phyloP scores from a whole-genome alignment of 768 basidiomycete genomes.

The Lepiota brunneoincarnata region DNA sequence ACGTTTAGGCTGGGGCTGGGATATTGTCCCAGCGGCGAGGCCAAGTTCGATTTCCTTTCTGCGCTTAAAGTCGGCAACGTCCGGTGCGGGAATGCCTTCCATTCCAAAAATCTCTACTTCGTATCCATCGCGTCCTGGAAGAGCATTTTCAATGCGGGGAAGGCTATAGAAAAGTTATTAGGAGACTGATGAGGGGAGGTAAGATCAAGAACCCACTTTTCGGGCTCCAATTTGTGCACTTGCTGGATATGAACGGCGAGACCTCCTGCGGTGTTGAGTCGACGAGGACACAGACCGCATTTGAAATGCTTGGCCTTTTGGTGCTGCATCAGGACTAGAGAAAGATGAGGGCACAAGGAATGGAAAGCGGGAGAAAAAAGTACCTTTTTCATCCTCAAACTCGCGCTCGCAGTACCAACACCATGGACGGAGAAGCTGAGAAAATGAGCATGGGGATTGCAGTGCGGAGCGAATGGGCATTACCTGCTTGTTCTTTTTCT shows the following conservation, averaged over 20 bases:
- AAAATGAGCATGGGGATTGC: not conserved
- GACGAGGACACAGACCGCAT: slow-evolving; percentile 91
- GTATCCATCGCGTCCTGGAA: slow-evolving; percentile 95
- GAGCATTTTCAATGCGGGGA: slow-evolving; percentile 92
- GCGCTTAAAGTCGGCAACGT: slow-evolving; percentile 93
- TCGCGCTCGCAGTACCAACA: slow-evolving; percentile 99
- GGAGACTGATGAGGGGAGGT: not conserved
- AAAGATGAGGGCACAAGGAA: not conserved
- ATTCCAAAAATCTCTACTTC: slow-evolving; percentile 99
- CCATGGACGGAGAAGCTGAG: slow-evolving; percentile 86
- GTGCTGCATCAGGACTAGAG: slow-evolving; percentile 92
- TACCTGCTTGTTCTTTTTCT: slow-evolving; percentile 63
- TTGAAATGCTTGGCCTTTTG: slow-evolving; percentile 99
- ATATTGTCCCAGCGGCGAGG: slow-evolving; percentile 75
- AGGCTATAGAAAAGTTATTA: slow-evolving; percentile 37
- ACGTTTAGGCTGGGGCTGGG: slow-evolving; percentile 77
- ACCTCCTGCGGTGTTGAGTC: slow-evolving; percentile 96
- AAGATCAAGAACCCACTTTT: slow-evolving; percentile 55
- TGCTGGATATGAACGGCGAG: slow-evolving; percentile 98
- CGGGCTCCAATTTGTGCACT: slow-evolving; percentile 98
- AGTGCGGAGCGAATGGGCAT: not conserved
- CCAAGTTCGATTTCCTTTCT: slow-evolving; percentile 95
- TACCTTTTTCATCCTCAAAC: slow-evolving; percentile 99
- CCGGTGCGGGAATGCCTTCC: slow-evolving; percentile 95
- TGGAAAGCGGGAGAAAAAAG: slow-evolving; percentile 18